phyloP scores from a whole-genome alignment of 2,329 filamentous ascomycete genomes.

The Xylariaceae sp. region DNA sequence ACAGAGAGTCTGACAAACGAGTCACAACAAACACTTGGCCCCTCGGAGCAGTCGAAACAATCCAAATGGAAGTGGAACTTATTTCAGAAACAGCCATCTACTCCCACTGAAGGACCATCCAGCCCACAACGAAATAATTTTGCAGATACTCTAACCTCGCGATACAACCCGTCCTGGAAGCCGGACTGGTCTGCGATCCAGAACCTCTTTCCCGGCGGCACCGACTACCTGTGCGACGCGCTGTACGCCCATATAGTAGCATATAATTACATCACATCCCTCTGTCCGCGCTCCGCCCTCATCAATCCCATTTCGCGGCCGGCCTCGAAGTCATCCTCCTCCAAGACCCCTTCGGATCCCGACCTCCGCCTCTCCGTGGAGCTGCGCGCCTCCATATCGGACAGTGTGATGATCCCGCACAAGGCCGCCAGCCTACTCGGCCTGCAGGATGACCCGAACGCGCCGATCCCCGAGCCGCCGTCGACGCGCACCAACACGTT shows the following conservation, averaged over 20 bases:
- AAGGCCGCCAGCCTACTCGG: constrained; percentile 58
- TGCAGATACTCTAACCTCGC: constrained; percentile 8
- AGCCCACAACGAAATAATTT: constrained; percentile 14
- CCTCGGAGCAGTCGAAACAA: constrained; percentile 21
- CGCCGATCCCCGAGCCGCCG: constrained; percentile 20
- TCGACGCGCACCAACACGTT: constrained; percentile 19
- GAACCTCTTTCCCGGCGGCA: constrained; percentile 55
- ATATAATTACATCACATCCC: constrained; percentile 57
- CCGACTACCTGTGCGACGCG: constrained; percentile 60
- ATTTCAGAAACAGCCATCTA: constrained; percentile 19
- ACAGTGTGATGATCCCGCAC: constrained; percentile 31
- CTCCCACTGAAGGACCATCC: constrained; percentile 10
- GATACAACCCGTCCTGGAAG: constrained; percentile 20
- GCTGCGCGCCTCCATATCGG: constrained; percentile 20
- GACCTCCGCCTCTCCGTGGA: constrained; percentile 18
- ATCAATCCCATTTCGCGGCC: constrained; percentile 8
- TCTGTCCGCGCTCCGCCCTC: constrained; percentile 36
- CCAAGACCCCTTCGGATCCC: constrained; percentile 11
- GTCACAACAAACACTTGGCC: constrained; percentile 14
- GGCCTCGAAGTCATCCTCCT: constrained; percentile 26
- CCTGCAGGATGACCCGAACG: constrained; percentile 37
- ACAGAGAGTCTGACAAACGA: constrained; percentile 23
- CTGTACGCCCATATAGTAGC: constrained; percentile 62
- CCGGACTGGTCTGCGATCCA: constrained; percentile 50
- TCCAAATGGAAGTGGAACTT: constrained; percentile 35